Base-by-base conservation (phyloP, 2,329 filamentous ascomycete species). In the Verticillium nonalfalfae region DNA sequence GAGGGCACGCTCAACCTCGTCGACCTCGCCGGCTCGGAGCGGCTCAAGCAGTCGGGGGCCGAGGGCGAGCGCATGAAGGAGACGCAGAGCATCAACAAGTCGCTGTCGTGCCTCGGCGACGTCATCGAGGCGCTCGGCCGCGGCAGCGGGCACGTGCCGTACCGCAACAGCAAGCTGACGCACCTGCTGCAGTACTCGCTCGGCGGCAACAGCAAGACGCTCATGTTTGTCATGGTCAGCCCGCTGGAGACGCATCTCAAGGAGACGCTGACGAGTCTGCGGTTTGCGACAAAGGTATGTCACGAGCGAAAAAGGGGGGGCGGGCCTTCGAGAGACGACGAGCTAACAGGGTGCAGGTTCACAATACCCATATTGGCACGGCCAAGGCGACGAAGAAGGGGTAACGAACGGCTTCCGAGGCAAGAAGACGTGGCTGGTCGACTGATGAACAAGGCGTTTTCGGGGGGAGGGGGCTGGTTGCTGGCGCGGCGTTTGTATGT, bases 211-310 rank as follows among this genome's bases (percentile, higher is more conserved):
- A 95, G 90, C 68, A 96, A 97, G 78, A 99, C 95, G 0, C 88
- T 99, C 69, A 99, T 99, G 95, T 97, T 99, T 74, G 92, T 98
- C 73, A 98, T 98, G 93, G 90, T 97, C 61, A 95, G 90, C 68
- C 95, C 95, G 38, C 79, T 98, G 62, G 91, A 96, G 78, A 90
- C 88, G 6, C 95, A 98, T 78, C 80, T 97, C 66, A 90, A 89
- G 70, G 95, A 99, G 81, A 97, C 93, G 3, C 80, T 97, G 72
- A 97, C 93, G 55, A 97, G 93, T 81, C 81, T 99, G 75, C 90
- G 95, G 70, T 99, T 99, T 75, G 95, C 95, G 15, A 96, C 91
- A 38, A 98, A 97, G 84, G 93, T 93, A 75, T 71, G 78, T 71
- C 60, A 26, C 26, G 26, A 26, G 26, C 26, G 26, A n/a, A n/a